A percentile compares a stretch with the other conserved stretches of the same genome.
Conservation (phyloP, 2,329 filamentous ascomycete genomes). For the Fusarium sp. region DNA sequence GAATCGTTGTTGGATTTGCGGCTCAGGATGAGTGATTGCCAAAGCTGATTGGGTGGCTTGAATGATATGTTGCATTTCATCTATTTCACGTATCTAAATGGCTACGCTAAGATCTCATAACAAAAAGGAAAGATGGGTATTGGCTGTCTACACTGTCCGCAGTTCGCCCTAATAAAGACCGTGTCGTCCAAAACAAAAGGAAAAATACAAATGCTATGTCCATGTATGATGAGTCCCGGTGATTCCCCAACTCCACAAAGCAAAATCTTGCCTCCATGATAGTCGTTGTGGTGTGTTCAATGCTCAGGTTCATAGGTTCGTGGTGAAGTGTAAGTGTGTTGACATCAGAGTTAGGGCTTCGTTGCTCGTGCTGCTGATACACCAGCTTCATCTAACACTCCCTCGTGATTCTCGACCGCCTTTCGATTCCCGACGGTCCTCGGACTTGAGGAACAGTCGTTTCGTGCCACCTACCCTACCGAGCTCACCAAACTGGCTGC, state of each 20-base stretch:
- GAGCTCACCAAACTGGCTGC: constrained; percentile 71
- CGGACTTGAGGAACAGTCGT: constrained; percentile 69
- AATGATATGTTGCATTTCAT: neutral
- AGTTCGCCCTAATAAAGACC: constrained; percentile 42
- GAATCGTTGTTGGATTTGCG: neutral
- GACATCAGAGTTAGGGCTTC: constrained; percentile 20
- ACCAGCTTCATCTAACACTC: constrained; percentile 32
- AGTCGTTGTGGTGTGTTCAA: constrained; percentile 38
- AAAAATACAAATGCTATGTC: constrained; percentile 39
- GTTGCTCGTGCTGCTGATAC: constrained; percentile 12
- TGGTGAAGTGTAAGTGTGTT: constrained; percentile 18
- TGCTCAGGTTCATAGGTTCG: constrained; percentile 30
- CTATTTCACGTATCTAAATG: constrained; percentile 14
- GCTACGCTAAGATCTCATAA: constrained; percentile 19
- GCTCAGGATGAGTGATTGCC: neutral
- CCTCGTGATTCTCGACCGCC: constrained; percentile 36
- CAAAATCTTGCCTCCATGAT: constrained; percentile 37
- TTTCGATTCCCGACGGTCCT: constrained; percentile 44
- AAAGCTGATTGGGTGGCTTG: neutral
- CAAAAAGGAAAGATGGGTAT: constrained; percentile 50
- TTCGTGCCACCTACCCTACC: constrained; percentile 80
- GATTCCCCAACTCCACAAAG: constrained; percentile 45
- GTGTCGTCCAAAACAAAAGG: constrained; percentile 35
- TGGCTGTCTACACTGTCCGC: constrained; percentile 46
- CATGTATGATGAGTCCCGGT: constrained; percentile 39